Evolutionary conservation across 768 basidiomycete genomes (phyloP), one percentile per base, ranked within the genome.

Genomic region (Cystofilobasidium macerans): DNA sequence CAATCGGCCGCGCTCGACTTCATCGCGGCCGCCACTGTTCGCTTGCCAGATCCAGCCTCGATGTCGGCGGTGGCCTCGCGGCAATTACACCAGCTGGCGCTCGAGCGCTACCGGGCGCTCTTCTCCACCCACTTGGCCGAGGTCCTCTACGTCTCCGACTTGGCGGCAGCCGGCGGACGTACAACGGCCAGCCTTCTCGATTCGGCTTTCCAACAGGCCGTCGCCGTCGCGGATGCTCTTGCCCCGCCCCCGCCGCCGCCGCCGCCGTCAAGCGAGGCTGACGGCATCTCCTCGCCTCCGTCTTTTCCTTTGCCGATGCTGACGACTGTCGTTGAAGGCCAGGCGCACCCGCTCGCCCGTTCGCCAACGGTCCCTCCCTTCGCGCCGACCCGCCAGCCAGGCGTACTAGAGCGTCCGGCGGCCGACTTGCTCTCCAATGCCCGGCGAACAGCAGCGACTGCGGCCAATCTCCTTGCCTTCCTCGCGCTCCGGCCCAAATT

Each of bases 381-480:
- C 33, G 22, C 24, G 32, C 3, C 4, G 2, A 1, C 24, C 3
- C 33, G 11, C n/a, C 24, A 11, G 13, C 40, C 35, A 36, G 35
- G 48, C 36, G 48, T 63, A 24, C 53, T 63, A 3, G 20, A 38
- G 8, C 38, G 26, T 26, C 62, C 62, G 0, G 48, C 62, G 14
- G 28, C 33, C 35, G 35, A 38, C 47, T 35, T 63, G 24, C 26
- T 63, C 24, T 22, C 35, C 8, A 35, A 20, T 2, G n/a, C 22
- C 3, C 47, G 47, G 16, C 32, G 53, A n/a, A 38, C 62, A 11
- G 47, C 62, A 1, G 62, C 62, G 24, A 20, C 20, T 18, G 62
- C 62, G 22, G 62, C 62, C 24, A 63, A 63, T 38, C 62, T 63
- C 7, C 62, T 63, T 14, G 62, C 35, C 2, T 18, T 63, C 12